Evolutionary conservation across 1,284 basidiomycete species (phyloP).

Genomic region (Golubevia sp.): DNA sequence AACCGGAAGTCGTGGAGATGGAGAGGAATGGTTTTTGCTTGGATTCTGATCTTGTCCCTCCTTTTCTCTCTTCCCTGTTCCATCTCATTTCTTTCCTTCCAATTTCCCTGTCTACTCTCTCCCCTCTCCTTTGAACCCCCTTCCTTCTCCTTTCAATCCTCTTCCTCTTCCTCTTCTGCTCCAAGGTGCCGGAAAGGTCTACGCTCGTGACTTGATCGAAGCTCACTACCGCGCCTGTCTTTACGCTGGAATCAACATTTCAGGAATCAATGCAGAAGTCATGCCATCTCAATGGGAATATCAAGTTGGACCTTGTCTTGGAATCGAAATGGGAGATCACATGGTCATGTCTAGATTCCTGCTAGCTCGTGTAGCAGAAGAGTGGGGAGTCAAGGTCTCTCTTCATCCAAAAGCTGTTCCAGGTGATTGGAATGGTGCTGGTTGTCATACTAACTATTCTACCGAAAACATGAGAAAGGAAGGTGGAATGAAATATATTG

Average conservation of each 20-base stretch:
- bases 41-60: too few species aligned
- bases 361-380: conserved; percentile 71
- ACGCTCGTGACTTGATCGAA: conserved; percentile 97
- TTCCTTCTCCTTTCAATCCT: conserved; percentile 11
- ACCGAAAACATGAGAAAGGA: conserved; percentile 45
- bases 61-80: too few species aligned
- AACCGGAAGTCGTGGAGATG: too few species aligned
- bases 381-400: conserved; percentile 92
- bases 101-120: conserved; percentile 8
- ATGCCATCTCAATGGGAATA: conserved; percentile 99
- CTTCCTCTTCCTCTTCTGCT: conserved; percentile 3
- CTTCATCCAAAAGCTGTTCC: conserved; percentile 99
- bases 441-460: conserved; percentile 69
- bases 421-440: conserved; percentile 99
- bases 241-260: conserved; percentile 96
- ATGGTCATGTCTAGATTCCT: conserved; percentile 58
- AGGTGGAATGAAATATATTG: conserved; percentile 85
- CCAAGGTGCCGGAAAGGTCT: conserved; percentile 89
- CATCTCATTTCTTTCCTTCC: too few species aligned
- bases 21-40: too few species aligned
- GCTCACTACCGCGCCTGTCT: conserved; percentile 96
- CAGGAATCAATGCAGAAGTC: conserved; percentile 99
- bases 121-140: conserved; percentile 9
- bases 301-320: conserved; percentile 97
- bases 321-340: conserved; percentile 95